Evolutionary conservation across 352 stramenopile species (phyloP).

Genomic region (Pythium apleroticum): DNA sequence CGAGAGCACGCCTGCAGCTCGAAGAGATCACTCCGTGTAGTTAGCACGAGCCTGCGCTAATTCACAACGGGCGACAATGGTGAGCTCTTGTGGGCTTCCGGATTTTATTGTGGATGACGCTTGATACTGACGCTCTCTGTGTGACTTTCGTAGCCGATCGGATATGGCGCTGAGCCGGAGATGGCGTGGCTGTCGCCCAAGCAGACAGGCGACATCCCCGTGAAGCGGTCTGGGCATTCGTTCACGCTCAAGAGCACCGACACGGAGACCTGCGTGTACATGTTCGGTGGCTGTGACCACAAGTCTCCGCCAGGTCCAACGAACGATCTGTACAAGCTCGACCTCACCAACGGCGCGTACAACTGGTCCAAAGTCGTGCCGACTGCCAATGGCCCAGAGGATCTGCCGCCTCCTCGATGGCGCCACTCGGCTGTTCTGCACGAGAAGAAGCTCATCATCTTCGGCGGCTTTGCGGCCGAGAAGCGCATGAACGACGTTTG

Average conservation of each 20-base stretch:
- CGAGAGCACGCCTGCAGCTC: not conserved
- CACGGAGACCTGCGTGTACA: conserved; percentile 67
- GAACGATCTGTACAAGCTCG: conserved; percentile 93
- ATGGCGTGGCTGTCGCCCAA: conserved; percentile 88
- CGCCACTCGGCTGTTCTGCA: conserved; percentile 80
- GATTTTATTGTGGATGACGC: not conserved
- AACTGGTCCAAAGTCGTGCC: conserved; percentile 66
- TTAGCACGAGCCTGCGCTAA: not conserved
- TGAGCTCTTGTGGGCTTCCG: not conserved
- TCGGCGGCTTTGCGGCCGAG: conserved; percentile 93
- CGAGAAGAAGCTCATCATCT: conserved; percentile 91
- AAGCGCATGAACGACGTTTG: conserved; percentile 96
- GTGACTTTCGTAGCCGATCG: conserved; percentile 64
- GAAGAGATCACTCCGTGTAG: not conserved
- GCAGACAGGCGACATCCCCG: conserved; percentile 91
- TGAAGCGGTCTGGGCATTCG: conserved; percentile 94
- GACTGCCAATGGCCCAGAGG: conserved; percentile 41
- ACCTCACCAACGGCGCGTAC: conserved; percentile 87
- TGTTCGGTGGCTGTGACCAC: conserved; percentile 91
- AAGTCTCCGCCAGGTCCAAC: conserved; percentile 91
- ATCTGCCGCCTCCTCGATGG: conserved; percentile 75
- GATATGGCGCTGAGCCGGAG: conserved; percentile 84
- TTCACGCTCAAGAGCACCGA: conserved; percentile 89
- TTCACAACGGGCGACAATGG: not conserved
- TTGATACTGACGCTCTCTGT: conserved; percentile 6